Percentiles rank a stretch among this genome's conserved stretches.
Conservation (phyloP, 2,329 filamentous ascomycete species). For the Hymenoscyphus occultus region DNA sequence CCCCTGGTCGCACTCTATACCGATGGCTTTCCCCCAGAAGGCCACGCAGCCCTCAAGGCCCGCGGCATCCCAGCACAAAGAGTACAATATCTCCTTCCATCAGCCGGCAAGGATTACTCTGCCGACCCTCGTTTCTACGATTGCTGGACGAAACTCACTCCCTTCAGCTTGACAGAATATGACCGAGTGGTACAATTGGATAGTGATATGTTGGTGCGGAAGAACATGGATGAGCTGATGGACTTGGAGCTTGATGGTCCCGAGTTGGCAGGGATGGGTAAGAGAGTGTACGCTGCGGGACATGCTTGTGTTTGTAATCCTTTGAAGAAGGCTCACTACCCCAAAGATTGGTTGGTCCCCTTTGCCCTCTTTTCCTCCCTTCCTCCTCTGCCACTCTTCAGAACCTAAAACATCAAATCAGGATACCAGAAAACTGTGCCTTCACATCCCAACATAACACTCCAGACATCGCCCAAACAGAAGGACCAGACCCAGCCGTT, state of each 20-base stretch:
- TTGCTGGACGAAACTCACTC: slow-evolving; percentile 83
- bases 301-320: slow-evolving; percentile 89
- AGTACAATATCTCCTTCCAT: slow-evolving; percentile 71
- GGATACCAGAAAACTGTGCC: slow-evolving; percentile 54
- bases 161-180: slow-evolving; percentile 75
- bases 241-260: slow-evolving; percentile 67
- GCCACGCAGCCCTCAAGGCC: slow-evolving; percentile 64
- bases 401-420: slow-evolving; percentile 11
- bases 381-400: no score
- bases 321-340: slow-evolving; percentile 74
- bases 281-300: slow-evolving; percentile 74
- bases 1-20: slow-evolving; percentile 83
- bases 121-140: slow-evolving; percentile 84
- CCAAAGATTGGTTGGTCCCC: slow-evolving; percentile 60
- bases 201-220: slow-evolving; percentile 79
- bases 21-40: slow-evolving; percentile 66
- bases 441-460: slow-evolving; percentile 53
- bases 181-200: slow-evolving; percentile 79
- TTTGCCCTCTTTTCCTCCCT: background rate
- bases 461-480: slow-evolving; percentile 46
- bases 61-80: slow-evolving; percentile 68
- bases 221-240: slow-evolving; percentile 93
- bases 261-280: slow-evolving; percentile 46
- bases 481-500: slow-evolving; percentile 44
- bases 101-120: slow-evolving; percentile 61